phyloP scores from a whole-genome alignment of 1,284 basidiomycete species.

The Agaricales sp. region DNA sequence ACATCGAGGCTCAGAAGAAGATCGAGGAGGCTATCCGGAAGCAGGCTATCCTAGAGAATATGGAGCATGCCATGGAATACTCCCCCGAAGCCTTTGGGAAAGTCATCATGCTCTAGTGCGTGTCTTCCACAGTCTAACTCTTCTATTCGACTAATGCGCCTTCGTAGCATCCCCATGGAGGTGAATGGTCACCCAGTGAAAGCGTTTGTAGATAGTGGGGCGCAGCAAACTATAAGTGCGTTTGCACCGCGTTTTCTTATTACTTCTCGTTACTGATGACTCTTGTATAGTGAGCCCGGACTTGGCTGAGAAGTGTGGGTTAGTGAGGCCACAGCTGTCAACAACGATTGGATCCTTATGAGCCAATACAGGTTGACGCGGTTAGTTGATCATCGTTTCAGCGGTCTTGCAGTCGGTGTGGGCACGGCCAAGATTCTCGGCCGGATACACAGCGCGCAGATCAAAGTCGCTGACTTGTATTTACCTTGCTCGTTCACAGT shows the following conservation, averaged over 20 bases:
- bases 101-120: constrained; percentile 94
- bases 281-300: constrained; percentile 78
- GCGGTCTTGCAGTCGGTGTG: constrained; percentile 91
- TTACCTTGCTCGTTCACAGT: constrained; percentile 92
- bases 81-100: constrained; percentile 90
- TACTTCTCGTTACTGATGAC: constrained; percentile 5
- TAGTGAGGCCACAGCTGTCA: constrained; percentile 19
- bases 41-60: constrained; percentile 84
- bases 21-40: constrained; percentile 94
- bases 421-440: constrained; percentile 94
- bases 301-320: constrained; percentile 90
- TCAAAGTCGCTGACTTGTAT: constrained; percentile 77
- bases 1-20: constrained; percentile 83
- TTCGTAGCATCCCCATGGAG: constrained; percentile 66
- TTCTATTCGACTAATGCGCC: constrained; percentile 6
- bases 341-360: background rate
- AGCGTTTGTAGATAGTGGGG: constrained; percentile 97
- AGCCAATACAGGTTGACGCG: constrained; percentile 69
- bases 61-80: constrained; percentile 87
- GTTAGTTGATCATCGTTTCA: constrained; percentile 79
- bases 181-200: constrained; percentile 88
- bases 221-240: constrained; percentile 93
- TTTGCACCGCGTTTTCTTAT: constrained; percentile 12
- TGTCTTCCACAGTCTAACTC: constrained; percentile 8
- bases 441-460: constrained; percentile 86